Base-by-base conservation (phyloP, 2,329 filamentous ascomycete genomes). In the Xylariaceae sp. region DNA sequence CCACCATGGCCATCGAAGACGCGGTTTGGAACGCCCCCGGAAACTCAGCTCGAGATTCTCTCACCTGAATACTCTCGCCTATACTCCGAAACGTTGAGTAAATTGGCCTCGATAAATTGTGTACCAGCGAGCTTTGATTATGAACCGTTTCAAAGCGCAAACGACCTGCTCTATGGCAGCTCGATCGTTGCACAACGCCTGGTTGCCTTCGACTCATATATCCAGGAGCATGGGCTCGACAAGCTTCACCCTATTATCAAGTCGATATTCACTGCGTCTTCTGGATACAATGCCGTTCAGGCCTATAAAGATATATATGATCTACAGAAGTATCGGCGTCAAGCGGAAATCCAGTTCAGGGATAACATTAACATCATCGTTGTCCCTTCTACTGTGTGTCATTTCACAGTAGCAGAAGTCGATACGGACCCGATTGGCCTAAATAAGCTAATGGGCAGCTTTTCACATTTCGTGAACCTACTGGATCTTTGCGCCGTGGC, bases 391-490 rank as follows among this genome's bases (percentile, higher is more conserved):
- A 72, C 78, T 20, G 81, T 81, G 9, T 70, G 64, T 19, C 75
- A 78, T 61, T 73, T 71, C 47, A 82, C 75, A 1, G 78, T 83
- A 12, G 70, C 74, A 44, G 78, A 81, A 61, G 78, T 84, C 66
- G 73, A 79, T 42, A 72, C 68, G 5, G 78, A 83, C 56, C 81
- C 81, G 0, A 71, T 84, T 40, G 70, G 62, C n/a, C 70, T 77
- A 63, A 84, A 84, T 58, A 76, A 76, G 20, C 73, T 74, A 20
- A 54, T 81, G 14, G 79, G 79, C 4, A 73, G 71, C 21, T 84
- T 82, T 59, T 80, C 81, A 2, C 81, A 83, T 63, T 81, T 77
- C 50, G 81, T 72, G 2, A 84, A 84, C 60, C 79, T 84, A 20
- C 69, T 84, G 12, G 81, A 85, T 69, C 66, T 84, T 12, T 79